phyloP scores from a whole-genome alignment of 768 basidiomycete species.

The Collybia mongolica region DNA sequence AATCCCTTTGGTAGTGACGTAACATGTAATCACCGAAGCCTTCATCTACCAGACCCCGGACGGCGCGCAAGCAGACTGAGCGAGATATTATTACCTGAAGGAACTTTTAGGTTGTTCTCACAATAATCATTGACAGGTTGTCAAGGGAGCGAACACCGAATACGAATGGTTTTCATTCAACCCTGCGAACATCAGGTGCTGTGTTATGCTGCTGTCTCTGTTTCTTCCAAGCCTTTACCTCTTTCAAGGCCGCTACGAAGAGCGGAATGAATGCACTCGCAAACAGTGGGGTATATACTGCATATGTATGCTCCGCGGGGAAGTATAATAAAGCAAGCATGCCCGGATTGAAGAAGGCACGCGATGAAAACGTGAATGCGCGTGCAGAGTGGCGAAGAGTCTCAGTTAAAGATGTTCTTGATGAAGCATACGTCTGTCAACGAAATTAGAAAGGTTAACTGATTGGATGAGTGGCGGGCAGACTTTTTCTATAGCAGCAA shows the following conservation, averaged over 20 bases:
- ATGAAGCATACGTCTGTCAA: conserved; percentile 36
- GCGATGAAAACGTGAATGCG: conserved; percentile 67
- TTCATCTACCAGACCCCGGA: too few species aligned
- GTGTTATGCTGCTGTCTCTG: conserved; percentile 17
- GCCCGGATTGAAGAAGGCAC: conserved; percentile 95
- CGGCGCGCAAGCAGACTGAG: too few species aligned
- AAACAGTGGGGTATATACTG: conserved; percentile 94
- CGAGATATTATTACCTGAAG: too few species aligned
- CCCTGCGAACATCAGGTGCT: too few species aligned
- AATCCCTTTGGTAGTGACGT: too few species aligned
- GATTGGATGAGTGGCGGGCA: conserved; percentile 14
- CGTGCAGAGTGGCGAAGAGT: conserved; percentile 59
- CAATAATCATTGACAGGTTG: too few species aligned
- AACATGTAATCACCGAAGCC: too few species aligned
- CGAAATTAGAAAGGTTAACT: neutral
- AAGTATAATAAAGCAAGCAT: conserved; percentile 97
- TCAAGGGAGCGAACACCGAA: too few species aligned
- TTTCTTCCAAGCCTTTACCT: conserved; percentile 63
- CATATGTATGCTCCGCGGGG: conserved; percentile 96
- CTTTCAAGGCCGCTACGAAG: conserved; percentile 69
- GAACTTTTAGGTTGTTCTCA: too few species aligned
- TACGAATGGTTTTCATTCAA: too few species aligned
- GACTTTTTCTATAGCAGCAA: conserved; percentile 76
- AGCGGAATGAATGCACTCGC: conserved; percentile 87
- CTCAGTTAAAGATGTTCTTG: conserved; percentile 35